Evolutionary conservation across 371 early-diverging fungal species (phyloP), one percentile per base, ranked within the genome.

Genomic region (Mucor plumbeus): DNA sequence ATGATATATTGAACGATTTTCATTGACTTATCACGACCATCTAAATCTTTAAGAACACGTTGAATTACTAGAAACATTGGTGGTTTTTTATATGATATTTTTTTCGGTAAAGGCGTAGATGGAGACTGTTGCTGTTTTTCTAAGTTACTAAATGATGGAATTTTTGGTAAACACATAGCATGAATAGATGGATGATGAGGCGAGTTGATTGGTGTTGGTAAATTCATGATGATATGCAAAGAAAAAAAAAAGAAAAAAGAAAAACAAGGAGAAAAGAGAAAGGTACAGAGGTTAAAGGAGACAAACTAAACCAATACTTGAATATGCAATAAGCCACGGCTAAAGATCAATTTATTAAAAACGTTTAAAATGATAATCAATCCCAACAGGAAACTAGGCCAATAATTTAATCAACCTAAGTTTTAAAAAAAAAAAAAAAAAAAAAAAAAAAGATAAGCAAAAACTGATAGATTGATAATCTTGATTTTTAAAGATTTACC

Each of bases 21-120:
- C 50, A 94, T 78, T 36, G 84, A 79, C 71, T 93, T 93, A 83
- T 93, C 94, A 19, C 94, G 86, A 33, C 94, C 92, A 64, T 93
- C 94, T 34, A 83, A 65, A 33, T 77, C 73, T 59, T 65, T 61
- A 21, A 50, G 50, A 8, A 50, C 26, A 5, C 50, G 50, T 11
- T 50, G 50, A 3, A 50, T 11, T 11, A 26, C 50, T 0, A 10
- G 4, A 11, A 50, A 50, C 5, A 8, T 50, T 1, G 50, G 17
- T 21, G 50, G 50, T 10, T 8, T 26, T 50, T 19, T 50, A 19
- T 4, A 50, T 11, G 50, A 21, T 10, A 21, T 7, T 50, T 19
- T 50, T 11, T 9, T 50, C 6, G 50, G 50, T 26, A 50, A 11
- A 26, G 50, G 50, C 4, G 50, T 50, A 4, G 26, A 4, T 50